These are phyloP conservation scores for Grosmannia penicillata DNA, from an alignment of 2,329 filamentous ascomycete species.

Conservation along the genomic window DNA sequence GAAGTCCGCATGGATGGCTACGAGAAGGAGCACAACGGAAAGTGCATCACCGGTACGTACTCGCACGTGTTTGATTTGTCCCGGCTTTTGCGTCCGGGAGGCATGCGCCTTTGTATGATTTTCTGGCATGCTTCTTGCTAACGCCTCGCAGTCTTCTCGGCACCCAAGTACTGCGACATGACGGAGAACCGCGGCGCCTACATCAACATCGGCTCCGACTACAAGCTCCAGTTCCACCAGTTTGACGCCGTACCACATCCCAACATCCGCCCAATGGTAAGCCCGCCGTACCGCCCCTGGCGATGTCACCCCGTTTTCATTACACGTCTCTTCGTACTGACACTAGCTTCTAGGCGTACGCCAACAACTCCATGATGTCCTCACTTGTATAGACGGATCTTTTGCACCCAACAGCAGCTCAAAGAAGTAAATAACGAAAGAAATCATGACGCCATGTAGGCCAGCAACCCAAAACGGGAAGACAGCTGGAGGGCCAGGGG, in stretches of 20 bases:
- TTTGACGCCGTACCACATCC: constrained; percentile 97
- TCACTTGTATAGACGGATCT: constrained; percentile 46
- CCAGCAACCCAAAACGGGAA: not conserved
- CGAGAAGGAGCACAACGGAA: constrained; percentile 89
- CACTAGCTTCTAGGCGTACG: constrained; percentile 58
- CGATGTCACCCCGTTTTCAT: too few relatives aligned
- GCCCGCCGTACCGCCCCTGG: constrained; percentile 6
- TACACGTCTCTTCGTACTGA: constrained; percentile 5
- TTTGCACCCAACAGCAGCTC: not conserved
- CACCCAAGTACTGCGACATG: constrained; percentile 92
- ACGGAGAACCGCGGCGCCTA: constrained; percentile 97
- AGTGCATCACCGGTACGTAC: constrained; percentile 74
- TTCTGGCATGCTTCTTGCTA: constrained; percentile 1
- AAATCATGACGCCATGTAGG: not conserved
- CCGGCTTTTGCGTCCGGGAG: too few relatives aligned
- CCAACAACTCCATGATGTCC: constrained; percentile 67
- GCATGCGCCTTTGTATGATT: not conserved
- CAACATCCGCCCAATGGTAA: constrained; percentile 81
- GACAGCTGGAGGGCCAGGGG: not conserved
- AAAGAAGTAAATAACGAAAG: not conserved
- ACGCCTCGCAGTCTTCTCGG: constrained; percentile 63
- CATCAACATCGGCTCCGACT: constrained; percentile 87
- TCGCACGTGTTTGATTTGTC: not conserved
- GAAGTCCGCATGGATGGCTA: constrained; percentile 99
- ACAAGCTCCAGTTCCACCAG: constrained; percentile 82